These are phyloP conservation scores for Glaciozyma antarctica DNA, from an alignment of 768 basidiomycete genomes.

Conservation along the genomic window DNA sequence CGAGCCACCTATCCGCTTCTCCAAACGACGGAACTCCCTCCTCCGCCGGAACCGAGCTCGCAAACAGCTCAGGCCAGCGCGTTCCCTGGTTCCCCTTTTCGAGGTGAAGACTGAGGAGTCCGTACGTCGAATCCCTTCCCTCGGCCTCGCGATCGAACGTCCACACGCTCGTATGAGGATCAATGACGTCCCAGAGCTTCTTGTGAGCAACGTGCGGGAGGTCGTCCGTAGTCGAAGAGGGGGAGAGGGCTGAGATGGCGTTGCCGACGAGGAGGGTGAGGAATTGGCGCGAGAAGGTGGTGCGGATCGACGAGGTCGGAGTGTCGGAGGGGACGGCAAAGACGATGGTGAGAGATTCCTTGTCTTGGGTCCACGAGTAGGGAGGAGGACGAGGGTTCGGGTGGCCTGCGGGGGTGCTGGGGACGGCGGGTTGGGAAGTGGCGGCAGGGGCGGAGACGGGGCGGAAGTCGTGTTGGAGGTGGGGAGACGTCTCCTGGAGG, in stretches of 20 bases:
- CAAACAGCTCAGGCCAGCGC: constrained; percentile 80
- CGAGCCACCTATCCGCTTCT: constrained; percentile 38
- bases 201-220: constrained; percentile 56
- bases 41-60: constrained; percentile 28
- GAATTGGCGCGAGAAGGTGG: constrained; percentile 55
- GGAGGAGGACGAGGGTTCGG: constrained; percentile 45
- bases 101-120: constrained; percentile 69
- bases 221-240: constrained; percentile 35
- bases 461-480: background rate
- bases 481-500: too few relatives aligned
- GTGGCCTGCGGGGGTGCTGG: background rate
- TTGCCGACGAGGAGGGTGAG: constrained; percentile 54
- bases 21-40: constrained; percentile 22
- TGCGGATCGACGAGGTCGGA: constrained; percentile 54
- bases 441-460: background rate
- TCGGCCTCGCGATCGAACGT: constrained; percentile 66
- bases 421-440: background rate
- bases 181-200: constrained; percentile 69
- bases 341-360: constrained; percentile 70
- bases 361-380: constrained; percentile 86
- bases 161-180: constrained; percentile 74
- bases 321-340: constrained; percentile 71
- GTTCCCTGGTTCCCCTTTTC: constrained; percentile 76
- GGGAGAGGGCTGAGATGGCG: constrained; percentile 32
- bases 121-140: constrained; percentile 50